A percentile compares a stretch with the other conserved stretches of the same genome.
Conservation (phyloP, 2,329 filamentous ascomycete genomes). For the Penicillium sp. region DNA sequence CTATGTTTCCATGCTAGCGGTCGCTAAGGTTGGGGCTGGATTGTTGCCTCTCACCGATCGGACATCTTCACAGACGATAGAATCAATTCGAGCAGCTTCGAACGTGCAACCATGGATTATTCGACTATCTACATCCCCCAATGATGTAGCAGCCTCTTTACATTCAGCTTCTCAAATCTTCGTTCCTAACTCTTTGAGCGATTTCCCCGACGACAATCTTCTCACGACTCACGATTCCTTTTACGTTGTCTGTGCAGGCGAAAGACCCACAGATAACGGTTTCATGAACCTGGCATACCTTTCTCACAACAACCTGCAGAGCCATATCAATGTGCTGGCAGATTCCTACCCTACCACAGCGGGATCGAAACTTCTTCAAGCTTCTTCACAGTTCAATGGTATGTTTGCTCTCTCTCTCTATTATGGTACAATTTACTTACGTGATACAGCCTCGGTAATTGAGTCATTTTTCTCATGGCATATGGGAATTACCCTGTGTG, state of each 20-base stretch:
- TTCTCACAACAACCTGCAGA: slow-evolving; percentile 72
- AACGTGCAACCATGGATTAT: slow-evolving; percentile 51
- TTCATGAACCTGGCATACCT: slow-evolving; percentile 71
- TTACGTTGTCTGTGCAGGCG: slow-evolving; percentile 73
- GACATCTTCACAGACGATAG: slow-evolving; percentile 63
- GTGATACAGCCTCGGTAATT: slow-evolving; percentile 70
- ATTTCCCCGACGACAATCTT: slow-evolving; percentile 13
- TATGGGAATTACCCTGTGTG: slow-evolving; percentile 74
- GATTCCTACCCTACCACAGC: slow-evolving; percentile 62
- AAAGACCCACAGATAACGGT: slow-evolving; percentile 60
- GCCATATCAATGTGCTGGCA: slow-evolving; percentile 69
- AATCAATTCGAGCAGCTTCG: slow-evolving; percentile 63
- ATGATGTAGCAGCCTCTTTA: slow-evolving; percentile 1
- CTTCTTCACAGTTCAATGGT: slow-evolving; percentile 78
- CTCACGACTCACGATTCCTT: slow-evolving; percentile 28
- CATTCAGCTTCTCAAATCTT: slow-evolving; percentile 14
- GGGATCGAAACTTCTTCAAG: slow-evolving; percentile 68
- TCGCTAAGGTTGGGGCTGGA: slow-evolving; percentile 72
- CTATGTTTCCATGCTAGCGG: slow-evolving; percentile 72
- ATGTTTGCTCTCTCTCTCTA: slow-evolving; percentile 7
- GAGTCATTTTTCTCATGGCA: slow-evolving; percentile 87
- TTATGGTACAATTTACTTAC: slow-evolving; percentile 12
- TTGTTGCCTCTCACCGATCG: slow-evolving; percentile 77
- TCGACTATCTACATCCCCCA: slow-evolving; percentile 1
- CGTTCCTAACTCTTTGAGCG: slow-evolving; percentile 12